Evolutionary conservation across 2,329 filamentous ascomycete species (phyloP).

Genomic region (Graphilbum sp.): DNA sequence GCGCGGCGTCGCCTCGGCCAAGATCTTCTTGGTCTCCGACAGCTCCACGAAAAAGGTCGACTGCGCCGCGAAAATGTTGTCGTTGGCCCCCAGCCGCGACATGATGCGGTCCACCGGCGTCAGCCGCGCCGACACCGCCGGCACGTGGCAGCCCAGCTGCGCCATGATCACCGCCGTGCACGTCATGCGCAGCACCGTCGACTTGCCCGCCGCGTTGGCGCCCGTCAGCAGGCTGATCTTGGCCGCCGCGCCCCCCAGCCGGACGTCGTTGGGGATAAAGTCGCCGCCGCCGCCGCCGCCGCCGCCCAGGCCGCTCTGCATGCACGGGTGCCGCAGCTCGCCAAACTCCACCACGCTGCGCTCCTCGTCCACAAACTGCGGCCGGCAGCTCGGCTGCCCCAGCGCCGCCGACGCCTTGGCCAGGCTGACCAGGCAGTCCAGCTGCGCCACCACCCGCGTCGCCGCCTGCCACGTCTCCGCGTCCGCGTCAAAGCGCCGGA

Average conservation of each 20-base stretch:
- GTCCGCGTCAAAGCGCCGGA: slow-evolving; percentile 71
- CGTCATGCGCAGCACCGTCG: slow-evolving; percentile 90
- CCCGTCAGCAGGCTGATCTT: slow-evolving; percentile 89
- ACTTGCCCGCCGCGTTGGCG: slow-evolving; percentile 94
- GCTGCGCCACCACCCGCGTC: slow-evolving; percentile 77
- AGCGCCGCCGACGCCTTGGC: slow-evolving; percentile 75
- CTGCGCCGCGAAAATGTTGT: slow-evolving; percentile 97
- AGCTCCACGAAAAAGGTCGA: slow-evolving; percentile 97
- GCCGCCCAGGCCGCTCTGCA: slow-evolving; percentile 60
- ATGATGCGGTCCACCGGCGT: slow-evolving; percentile 96
- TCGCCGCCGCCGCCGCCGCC: slow-evolving; percentile 49
- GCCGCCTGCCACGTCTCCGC: slow-evolving; percentile 76
- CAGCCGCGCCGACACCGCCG: slow-evolving; percentile 63
- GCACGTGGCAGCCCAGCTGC: slow-evolving; percentile 86
- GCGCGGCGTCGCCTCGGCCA: slow-evolving; percentile 81
- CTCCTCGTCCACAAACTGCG: slow-evolving; percentile 70
- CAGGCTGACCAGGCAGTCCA: slow-evolving; percentile 88
- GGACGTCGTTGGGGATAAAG: slow-evolving; percentile 92
- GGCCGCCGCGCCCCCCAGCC: slow-evolving; percentile 60
- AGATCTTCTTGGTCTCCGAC: slow-evolving; percentile 94
- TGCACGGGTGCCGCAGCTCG: slow-evolving; percentile 88
- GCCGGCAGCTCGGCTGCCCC: slow-evolving; percentile 76
- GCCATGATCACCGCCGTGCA: slow-evolving; percentile 96
- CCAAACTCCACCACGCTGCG: slow-evolving; percentile 81
- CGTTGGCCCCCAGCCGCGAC: slow-evolving; percentile 91